Evolutionary conservation across 768 basidiomycete genomes (phyloP).

Genomic region (Suillus plorans): DNA sequence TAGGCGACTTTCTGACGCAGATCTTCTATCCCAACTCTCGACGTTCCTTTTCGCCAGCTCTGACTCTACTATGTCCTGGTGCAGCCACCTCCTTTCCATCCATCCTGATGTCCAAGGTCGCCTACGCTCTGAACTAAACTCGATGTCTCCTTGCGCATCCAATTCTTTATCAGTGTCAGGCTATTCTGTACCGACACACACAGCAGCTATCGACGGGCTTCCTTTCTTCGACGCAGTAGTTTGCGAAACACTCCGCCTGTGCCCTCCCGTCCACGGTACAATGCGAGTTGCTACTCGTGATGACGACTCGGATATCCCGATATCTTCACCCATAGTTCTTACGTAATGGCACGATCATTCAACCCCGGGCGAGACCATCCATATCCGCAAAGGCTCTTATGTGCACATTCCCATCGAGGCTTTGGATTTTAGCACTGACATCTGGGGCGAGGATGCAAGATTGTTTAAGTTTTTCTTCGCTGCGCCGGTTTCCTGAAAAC

Average conservation of each 20-base stretch:
- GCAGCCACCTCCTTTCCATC: slow-evolving; percentile 53
- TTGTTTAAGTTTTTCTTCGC: slow-evolving; percentile 45
- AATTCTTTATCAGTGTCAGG: slow-evolving; percentile 16
- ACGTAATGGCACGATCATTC: too few species aligned
- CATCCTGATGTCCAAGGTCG: slow-evolving; percentile 53
- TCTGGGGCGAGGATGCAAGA: slow-evolving; percentile 55
- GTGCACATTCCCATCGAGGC: too few species aligned
- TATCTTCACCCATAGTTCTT: too few species aligned
- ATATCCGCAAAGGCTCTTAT: too few species aligned
- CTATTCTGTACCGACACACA: slow-evolving; percentile 29
- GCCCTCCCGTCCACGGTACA: too few species aligned
- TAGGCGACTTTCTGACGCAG: slow-evolving; percentile 54
- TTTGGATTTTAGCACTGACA: slow-evolving; percentile 46
- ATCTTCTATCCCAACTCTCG: slow-evolving; percentile 63
- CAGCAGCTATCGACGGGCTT: too few species aligned
- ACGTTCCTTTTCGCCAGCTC: slow-evolving; percentile 67
- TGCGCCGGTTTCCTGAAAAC: background rate
- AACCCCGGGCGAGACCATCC: too few species aligned
- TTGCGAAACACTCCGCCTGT: too few species aligned
- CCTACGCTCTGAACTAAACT: slow-evolving; percentile 50
- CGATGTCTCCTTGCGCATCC: slow-evolving; percentile 14
- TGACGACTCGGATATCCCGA: too few species aligned
- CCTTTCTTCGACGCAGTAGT: too few species aligned
- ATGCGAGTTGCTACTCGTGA: too few species aligned
- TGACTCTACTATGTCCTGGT: slow-evolving; percentile 61